These are phyloP conservation scores for Talaromyces stipitatus DNA, from an alignment of 495 filamentous ascomycete genomes.

Conservation along the genomic window DNA sequence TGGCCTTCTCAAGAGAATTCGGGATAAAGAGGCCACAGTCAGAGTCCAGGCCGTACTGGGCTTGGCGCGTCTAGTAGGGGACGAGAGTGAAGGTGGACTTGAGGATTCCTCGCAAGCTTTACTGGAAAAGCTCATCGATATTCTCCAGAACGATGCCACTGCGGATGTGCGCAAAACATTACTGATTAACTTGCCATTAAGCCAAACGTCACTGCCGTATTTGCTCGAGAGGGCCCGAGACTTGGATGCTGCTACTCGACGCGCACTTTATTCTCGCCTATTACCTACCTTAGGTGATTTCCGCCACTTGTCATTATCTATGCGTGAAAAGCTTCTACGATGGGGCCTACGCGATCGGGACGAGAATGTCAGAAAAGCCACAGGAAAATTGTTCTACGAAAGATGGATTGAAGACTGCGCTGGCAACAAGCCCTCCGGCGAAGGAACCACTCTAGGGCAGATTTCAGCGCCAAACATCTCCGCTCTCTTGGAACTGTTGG, in stretches of 20 bases:
- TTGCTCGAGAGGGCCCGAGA: conserved; percentile 89
- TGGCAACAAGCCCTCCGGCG: conserved; percentile 43
- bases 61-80: conserved; percentile 73
- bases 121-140: conserved; percentile 76
- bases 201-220: conserved; percentile 75
- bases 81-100: conserved; percentile 66
- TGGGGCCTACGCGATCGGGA: conserved; percentile 95
- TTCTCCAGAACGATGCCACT: conserved; percentile 89
- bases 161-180: conserved; percentile 86
- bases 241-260: conserved; percentile 70
- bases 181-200: conserved; percentile 79
- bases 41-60: conserved; percentile 91
- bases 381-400: conserved; percentile 81
- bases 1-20: conserved; percentile 72
- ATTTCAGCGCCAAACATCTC: conserved; percentile 59
- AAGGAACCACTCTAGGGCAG: conserved; percentile 36
- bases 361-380: conserved; percentile 87
- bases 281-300: conserved; percentile 92
- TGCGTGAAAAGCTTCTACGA: conserved; percentile 90
- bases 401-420: conserved; percentile 95
- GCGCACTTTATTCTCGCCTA: conserved; percentile 80
- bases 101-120: conserved; percentile 58
- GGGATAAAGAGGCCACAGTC: conserved; percentile 88
- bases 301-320: conserved; percentile 86
- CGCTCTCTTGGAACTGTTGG: conserved; percentile 78